Evolutionary conservation across 1,139 yeast species (phyloP).

Genomic region (Pichia sp.): DNA sequence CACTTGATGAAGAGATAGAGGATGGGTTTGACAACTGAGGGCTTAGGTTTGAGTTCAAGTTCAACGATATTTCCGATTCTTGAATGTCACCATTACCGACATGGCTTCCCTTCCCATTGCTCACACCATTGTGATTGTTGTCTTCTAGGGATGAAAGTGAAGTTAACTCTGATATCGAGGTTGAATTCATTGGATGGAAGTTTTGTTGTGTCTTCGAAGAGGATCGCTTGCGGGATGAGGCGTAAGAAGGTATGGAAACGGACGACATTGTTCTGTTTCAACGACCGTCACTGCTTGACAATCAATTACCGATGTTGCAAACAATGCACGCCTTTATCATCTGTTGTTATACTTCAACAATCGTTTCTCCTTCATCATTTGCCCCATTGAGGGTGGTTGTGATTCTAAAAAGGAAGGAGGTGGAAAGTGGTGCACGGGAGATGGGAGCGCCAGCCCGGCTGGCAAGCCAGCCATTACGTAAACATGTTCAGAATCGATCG

Average conservation of each 20-base stretch:
- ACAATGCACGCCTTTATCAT: neutral
- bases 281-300: neutral
- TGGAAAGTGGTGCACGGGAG: slow-evolving; percentile 1
- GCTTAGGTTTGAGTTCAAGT: neutral
- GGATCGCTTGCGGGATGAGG: slow-evolving; percentile 28
- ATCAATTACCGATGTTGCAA: neutral
- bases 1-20: neutral
- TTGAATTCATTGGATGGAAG: slow-evolving; percentile 27
- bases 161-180: slow-evolving; percentile 12
- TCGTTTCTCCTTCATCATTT: neutral
- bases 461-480: no score
- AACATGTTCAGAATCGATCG: no score
- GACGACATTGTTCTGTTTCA: slow-evolving; percentile 1
- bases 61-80: neutral
- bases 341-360: neutral
- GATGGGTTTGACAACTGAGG: neutral
- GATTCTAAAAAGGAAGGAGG: neutral
- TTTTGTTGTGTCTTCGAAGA: slow-evolving; percentile 31
- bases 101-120: neutral
- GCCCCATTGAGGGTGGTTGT: neutral
- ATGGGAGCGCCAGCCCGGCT: no score
- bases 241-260: neutral
- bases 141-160: neutral
- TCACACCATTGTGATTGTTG: neutral
- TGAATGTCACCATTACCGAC: no score